These are phyloP conservation scores for Penicillium corylophilum DNA, from an alignment of 2,329 filamentous ascomycete species.

Conservation along the genomic window DNA sequence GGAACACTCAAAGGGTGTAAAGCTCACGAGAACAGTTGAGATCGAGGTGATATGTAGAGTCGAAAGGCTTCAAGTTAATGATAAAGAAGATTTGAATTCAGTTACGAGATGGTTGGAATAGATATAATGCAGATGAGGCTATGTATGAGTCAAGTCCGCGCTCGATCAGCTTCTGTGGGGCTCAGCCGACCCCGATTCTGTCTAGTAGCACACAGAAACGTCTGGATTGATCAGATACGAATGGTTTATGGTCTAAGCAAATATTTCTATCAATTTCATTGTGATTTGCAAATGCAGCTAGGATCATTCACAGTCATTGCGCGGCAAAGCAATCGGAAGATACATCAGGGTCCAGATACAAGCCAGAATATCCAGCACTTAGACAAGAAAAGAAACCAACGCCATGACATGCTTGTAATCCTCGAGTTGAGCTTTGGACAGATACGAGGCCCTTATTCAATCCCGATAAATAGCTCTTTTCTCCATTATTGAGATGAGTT, in stretches of 20 bases:
- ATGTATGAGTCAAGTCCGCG: constrained; percentile 10
- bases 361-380: constrained; percentile 11
- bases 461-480: constrained; percentile 1
- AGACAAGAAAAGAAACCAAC: constrained; percentile 19
- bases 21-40: neutral
- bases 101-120: neutral
- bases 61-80: neutral
- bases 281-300: neutral
- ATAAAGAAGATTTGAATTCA: neutral
- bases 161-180: constrained; percentile 4
- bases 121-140: constrained; percentile 1
- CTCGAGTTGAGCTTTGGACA: constrained; percentile 3
- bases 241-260: neutral
- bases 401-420: constrained; percentile 25
- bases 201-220: neutral
- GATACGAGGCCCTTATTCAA: neutral
- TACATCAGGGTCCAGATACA: constrained; percentile 9
- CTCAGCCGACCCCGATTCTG: neutral
- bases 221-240: no score
- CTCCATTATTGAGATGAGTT: neutral
- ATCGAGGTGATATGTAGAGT: neutral
- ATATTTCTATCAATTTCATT: neutral
- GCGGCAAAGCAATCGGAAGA: constrained; percentile 9
- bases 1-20: neutral
- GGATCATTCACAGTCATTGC: neutral